These are phyloP conservation scores for Przewalskia tangutica DNA, from an alignment of 257 asterid genomes.

Conservation along the genomic window DNA sequence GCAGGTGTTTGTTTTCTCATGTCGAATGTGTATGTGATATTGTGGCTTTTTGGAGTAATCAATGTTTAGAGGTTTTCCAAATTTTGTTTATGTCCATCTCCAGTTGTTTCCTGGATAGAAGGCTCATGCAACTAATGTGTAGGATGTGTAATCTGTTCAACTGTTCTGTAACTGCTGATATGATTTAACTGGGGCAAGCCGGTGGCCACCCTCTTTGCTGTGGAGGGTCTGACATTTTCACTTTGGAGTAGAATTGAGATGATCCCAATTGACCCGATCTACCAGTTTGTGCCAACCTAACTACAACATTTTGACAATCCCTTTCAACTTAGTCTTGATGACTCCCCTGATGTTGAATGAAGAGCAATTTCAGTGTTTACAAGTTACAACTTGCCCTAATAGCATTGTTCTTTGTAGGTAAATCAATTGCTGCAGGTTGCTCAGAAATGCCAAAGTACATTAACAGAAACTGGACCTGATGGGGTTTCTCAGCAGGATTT, in stretches of 20 bases:
- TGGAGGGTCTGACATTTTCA: not conserved
- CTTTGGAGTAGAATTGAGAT: not conserved
- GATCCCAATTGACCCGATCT: not conserved
- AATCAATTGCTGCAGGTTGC: slow-evolving; percentile 91
- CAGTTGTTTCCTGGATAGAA: not conserved
- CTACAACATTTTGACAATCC: not conserved
- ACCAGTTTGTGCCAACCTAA: not conserved
- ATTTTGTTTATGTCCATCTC: not conserved
- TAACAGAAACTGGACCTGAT: slow-evolving; percentile 81
- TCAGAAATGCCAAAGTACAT: slow-evolving; percentile 84
- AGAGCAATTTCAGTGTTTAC: not conserved
- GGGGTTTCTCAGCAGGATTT: slow-evolving; percentile 80
- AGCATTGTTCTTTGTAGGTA: slow-evolving; percentile 42
- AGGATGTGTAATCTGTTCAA: not conserved
- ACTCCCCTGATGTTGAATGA: not conserved
- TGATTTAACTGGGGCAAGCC: not conserved
- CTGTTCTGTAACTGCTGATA: not conserved
- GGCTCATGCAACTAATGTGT: not conserved
- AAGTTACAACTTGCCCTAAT: not conserved
- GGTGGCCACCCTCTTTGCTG: not conserved
- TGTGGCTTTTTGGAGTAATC: not conserved
- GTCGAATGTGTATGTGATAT: not conserved
- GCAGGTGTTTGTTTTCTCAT: not conserved
- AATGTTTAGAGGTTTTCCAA: not conserved
- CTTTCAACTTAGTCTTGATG: not conserved